A percentile compares a stretch with the other conserved stretches of the same genome.
Evolutionary conservation across 2,329 filamentous ascomycete species (phyloP).

Genomic region (Paramyrothecium roridum): DNA sequence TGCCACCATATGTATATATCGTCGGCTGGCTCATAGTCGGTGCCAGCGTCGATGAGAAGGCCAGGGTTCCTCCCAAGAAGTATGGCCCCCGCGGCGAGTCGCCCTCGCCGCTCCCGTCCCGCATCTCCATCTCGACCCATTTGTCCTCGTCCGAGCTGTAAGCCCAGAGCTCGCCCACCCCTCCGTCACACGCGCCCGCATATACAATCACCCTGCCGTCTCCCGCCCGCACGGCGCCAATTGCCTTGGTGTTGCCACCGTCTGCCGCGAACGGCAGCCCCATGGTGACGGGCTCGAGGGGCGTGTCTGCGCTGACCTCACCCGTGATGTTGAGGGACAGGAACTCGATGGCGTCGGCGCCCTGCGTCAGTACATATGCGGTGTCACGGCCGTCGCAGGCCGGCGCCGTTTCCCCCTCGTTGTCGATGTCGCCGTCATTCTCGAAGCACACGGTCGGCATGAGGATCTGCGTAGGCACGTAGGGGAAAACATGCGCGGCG

Average conservation of each 20-base stretch:
- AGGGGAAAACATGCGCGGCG: slow-evolving; percentile 58
- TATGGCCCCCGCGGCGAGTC: slow-evolving; percentile 34
- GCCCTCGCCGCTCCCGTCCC: slow-evolving; percentile 11
- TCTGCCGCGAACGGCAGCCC: slow-evolving; percentile 61
- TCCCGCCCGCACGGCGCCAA: slow-evolving; percentile 64
- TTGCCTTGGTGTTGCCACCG: slow-evolving; percentile 49
- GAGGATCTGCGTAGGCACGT: slow-evolving; percentile 73
- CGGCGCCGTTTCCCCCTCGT: slow-evolving; percentile 14
- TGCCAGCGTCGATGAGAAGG: slow-evolving; percentile 62
- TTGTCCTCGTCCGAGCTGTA: slow-evolving; percentile 34
- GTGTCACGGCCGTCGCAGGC: slow-evolving; percentile 36
- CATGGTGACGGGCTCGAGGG: slow-evolving; percentile 48
- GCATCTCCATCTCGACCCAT: slow-evolving; percentile 18
- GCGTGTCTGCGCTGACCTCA: slow-evolving; percentile 44
- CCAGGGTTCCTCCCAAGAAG: slow-evolving; percentile 55
- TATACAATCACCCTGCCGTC: slow-evolving; percentile 72
- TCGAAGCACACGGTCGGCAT: slow-evolving; percentile 45
- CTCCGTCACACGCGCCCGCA: slow-evolving; percentile 65
- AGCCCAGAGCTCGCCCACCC: slow-evolving; percentile 62
- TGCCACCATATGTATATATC: slow-evolving; percentile 81
- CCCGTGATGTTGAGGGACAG: slow-evolving; percentile 64
- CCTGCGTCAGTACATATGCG: slow-evolving; percentile 69
- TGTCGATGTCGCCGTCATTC: slow-evolving; percentile 11
- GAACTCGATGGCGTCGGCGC: slow-evolving; percentile 45
- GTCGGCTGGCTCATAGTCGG: slow-evolving; percentile 50